Conservation (phyloP, 1,139 yeast genomes). For the Kurtzmaniella natalensis region DNA sequence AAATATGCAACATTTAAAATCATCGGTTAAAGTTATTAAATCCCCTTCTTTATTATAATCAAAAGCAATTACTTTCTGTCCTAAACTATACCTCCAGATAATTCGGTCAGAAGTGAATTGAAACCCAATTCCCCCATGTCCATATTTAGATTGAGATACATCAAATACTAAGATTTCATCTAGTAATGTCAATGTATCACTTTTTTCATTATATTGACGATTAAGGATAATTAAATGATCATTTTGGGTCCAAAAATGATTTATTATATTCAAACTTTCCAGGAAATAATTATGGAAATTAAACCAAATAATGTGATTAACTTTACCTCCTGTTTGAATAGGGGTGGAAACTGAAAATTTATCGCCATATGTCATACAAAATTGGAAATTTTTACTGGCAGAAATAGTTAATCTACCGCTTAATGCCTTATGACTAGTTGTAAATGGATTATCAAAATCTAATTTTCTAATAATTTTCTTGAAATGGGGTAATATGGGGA, state of each 20-base stretch:
- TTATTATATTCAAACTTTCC: slow-evolving; percentile 31
- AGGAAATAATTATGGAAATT: slow-evolving; percentile 32
- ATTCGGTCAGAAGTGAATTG: slow-evolving; percentile 37
- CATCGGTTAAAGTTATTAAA: slow-evolving; percentile 28
- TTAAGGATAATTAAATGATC: slow-evolving; percentile 35
- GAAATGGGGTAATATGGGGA: slow-evolving; percentile 30
- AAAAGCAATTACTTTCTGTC: background rate
- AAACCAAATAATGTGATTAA: slow-evolving; percentile 40
- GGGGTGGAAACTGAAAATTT: slow-evolving; percentile 38
- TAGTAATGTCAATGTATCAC: slow-evolving; percentile 12
- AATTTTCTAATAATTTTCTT: slow-evolving; percentile 24
- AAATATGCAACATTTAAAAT: slow-evolving; percentile 27
- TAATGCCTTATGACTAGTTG: slow-evolving; percentile 3
- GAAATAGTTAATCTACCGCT: slow-evolving; percentile 22
- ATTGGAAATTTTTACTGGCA: slow-evolving; percentile 24
- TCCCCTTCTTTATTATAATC: slow-evolving; percentile 10
- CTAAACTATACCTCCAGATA: slow-evolving; percentile 38
- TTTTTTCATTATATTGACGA: slow-evolving; percentile 17
- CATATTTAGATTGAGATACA: slow-evolving; percentile 29
- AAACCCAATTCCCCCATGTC: slow-evolving; percentile 28
- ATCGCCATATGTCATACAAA: slow-evolving; percentile 28
- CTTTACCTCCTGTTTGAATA: slow-evolving; percentile 17
- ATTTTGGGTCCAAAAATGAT: slow-evolving; percentile 32
- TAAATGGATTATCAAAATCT: slow-evolving; percentile 11
- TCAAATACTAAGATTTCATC: slow-evolving; percentile 40